Evolutionary conservation across 306 rosid species (phyloP).

Genomic region (Glycine latifolia): DNA sequence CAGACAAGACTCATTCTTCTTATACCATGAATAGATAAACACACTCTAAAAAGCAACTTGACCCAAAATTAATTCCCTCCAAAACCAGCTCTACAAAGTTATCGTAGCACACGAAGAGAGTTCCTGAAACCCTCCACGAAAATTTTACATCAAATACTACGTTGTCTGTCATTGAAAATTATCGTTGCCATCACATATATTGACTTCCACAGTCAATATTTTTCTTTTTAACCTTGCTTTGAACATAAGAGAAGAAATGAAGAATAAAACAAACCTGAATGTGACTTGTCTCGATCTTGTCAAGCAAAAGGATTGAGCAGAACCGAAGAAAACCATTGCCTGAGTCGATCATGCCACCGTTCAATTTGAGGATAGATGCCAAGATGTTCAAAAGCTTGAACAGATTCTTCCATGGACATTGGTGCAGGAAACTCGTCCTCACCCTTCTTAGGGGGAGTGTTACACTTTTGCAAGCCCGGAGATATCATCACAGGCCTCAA

Average conservation of each 20-base stretch:
- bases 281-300: conserved; percentile 86
- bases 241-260: conserved; percentile 34
- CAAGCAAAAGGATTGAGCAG: conserved; percentile 79
- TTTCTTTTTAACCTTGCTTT: conserved; percentile 25
- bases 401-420: conserved; percentile 91
- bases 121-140: conserved; percentile 26
- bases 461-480: conserved; percentile 93
- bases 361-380: conserved; percentile 94
- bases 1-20: conserved; percentile 2
- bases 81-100: not conserved
- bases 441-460: conserved; percentile 89
- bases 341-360: conserved; percentile 90
- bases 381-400: conserved; percentile 79
- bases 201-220: conserved; percentile 9
- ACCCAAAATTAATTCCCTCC: conserved; percentile 11
- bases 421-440: conserved; percentile 89
- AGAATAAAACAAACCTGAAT: conserved; percentile 65
- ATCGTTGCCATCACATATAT: conserved; percentile 4
- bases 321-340: conserved; percentile 89
- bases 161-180: not conserved
- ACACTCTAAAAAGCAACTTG: conserved; percentile 2
- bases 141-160: conserved; percentile 11
- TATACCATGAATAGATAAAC: conserved; percentile 24
- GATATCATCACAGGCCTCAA: conserved; percentile 98
- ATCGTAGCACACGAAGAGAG: not conserved